A percentile compares a stretch with the other conserved stretches of the same genome.
Conservation (phyloP, 1,284 basidiomycete species). For the Cutaneotrichosporon dermatis region DNA sequence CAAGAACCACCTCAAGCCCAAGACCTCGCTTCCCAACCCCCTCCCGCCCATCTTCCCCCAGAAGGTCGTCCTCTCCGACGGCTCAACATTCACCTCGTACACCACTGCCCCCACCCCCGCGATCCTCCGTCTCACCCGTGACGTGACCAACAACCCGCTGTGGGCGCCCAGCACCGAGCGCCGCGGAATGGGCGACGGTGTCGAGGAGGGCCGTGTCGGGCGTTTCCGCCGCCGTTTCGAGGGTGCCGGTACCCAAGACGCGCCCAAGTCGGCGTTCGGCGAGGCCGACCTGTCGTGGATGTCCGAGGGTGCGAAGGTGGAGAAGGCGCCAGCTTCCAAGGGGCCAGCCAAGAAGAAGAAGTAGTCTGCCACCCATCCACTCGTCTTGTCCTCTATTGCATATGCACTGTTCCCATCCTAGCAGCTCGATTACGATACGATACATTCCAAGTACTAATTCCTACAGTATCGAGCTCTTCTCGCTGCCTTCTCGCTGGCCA, state of each 20-base stretch:
- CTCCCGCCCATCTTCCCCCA: conserved; percentile 78
- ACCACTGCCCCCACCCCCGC: conserved; percentile 75
- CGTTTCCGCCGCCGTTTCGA: conserved; percentile 73
- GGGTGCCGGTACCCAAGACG: conserved; percentile 8
- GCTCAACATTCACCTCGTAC: conserved; percentile 78
- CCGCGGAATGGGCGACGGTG: conserved; percentile 58
- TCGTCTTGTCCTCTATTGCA: background rate
- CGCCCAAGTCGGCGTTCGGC: conserved; percentile 23
- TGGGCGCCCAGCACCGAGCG: conserved; percentile 57
- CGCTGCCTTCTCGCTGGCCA: no score
- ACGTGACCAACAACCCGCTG: conserved; percentile 76
- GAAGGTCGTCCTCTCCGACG: conserved; percentile 73
- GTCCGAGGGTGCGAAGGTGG: conserved; percentile 46
- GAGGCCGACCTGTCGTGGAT: conserved; percentile 46
- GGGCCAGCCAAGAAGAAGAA: conserved; percentile 29
- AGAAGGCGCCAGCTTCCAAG: conserved; percentile 33
- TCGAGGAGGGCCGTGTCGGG: conserved; percentile 68
- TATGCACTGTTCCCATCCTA: conserved; percentile 4
- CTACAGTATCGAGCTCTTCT: background rate
- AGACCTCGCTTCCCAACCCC: conserved; percentile 66
- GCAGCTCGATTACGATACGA: background rate
- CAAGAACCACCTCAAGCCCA: conserved; percentile 39
- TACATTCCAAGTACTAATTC: background rate
- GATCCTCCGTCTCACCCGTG: conserved; percentile 65
- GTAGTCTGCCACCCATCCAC: conserved; percentile 16